These are phyloP conservation scores for Penicillium sp. DNA, from an alignment of 2,329 filamentous ascomycete genomes.

Conservation along the genomic window DNA sequence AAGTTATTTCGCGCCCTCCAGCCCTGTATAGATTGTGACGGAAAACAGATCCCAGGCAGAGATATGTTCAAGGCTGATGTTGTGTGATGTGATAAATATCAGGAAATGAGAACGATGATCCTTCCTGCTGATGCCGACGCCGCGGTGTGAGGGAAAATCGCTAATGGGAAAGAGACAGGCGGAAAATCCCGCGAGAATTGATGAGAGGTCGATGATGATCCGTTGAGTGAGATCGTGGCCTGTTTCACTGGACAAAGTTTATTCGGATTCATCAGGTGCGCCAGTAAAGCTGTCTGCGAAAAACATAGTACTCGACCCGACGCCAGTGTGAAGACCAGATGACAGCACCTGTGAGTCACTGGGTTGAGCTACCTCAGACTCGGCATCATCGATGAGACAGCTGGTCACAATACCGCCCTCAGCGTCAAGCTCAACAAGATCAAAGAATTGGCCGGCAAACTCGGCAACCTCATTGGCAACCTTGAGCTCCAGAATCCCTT, in stretches of 20 bases:
- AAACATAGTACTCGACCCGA: conserved; percentile 13
- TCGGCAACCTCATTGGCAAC: conserved; percentile 49
- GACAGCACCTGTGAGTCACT: neutral
- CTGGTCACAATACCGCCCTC: neutral
- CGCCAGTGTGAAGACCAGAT: neutral
- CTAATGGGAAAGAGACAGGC: conserved; percentile 14
- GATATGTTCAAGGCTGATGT: conserved; percentile 1
- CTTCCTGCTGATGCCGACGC: conserved; percentile 20
- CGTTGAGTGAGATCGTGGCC: neutral
- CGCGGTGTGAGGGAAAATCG: conserved; percentile 21
- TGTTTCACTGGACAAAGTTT: conserved; percentile 2
- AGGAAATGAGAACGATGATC: neutral
- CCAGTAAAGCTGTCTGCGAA: conserved; percentile 15
- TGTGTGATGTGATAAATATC: neutral
- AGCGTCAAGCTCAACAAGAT: conserved; percentile 30
- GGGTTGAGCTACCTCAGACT: neutral
- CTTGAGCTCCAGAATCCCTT: conserved; percentile 46
- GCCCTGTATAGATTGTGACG: conserved; percentile 19
- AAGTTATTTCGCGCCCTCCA: conserved; percentile 10
- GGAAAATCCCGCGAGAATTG: conserved; percentile 6
- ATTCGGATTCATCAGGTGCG: conserved; percentile 22
- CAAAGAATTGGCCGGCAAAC: conserved; percentile 48
- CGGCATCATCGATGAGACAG: conserved; percentile 12
- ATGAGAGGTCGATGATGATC: neutral
- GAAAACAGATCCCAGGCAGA: conserved; percentile 15